phyloP scores from a whole-genome alignment of 2,329 filamentous ascomycete species.

The Zymoseptoria crescenta region DNA sequence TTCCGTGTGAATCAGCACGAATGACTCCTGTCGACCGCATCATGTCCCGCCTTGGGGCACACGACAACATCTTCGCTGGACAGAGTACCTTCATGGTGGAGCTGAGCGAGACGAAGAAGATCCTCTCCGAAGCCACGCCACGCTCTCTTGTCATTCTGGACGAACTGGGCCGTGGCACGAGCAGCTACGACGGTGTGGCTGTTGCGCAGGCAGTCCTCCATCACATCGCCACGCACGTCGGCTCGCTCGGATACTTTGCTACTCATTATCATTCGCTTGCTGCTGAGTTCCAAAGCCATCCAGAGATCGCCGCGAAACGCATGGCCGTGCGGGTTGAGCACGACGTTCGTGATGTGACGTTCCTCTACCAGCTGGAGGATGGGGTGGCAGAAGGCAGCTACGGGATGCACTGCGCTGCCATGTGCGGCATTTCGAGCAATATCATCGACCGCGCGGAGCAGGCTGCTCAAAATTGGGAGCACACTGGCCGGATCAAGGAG shows the following conservation, averaged over 20 bases:
- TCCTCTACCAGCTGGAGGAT: slow-evolving; percentile 87
- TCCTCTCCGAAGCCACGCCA: slow-evolving; percentile 84
- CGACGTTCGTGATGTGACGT: slow-evolving; percentile 76
- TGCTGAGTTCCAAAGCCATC: slow-evolving; percentile 80
- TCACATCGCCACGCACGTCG: slow-evolving; percentile 86
- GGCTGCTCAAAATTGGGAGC: slow-evolving; percentile 88
- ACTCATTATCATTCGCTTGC: slow-evolving; percentile 95
- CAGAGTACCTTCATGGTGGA: slow-evolving; percentile 99
- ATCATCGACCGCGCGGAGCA: slow-evolving; percentile 82
- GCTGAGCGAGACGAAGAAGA: slow-evolving; percentile 95
- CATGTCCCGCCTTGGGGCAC: slow-evolving; percentile 95
- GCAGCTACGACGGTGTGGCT: slow-evolving; percentile 90
- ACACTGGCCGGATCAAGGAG: slow-evolving; percentile 83
- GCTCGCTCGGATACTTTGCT: slow-evolving; percentile 91
- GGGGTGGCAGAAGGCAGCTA: slow-evolving; percentile 95
- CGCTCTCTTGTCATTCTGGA: slow-evolving; percentile 94
- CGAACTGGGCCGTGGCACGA: slow-evolving; percentile 89
- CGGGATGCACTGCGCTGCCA: slow-evolving; percentile 97
- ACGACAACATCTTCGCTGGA: slow-evolving; percentile 97
- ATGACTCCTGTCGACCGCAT: slow-evolving; percentile 92
- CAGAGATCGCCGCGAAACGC: slow-evolving; percentile 74
- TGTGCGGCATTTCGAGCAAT: slow-evolving; percentile 84
- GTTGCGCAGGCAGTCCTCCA: slow-evolving; percentile 97
- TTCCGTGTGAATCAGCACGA: slow-evolving; percentile 72
- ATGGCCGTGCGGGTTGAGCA: slow-evolving; percentile 97